These are phyloP conservation scores for Nitzschia putrida DNA, from an alignment of 108 stramenopile species.

Conservation along the genomic window DNA sequence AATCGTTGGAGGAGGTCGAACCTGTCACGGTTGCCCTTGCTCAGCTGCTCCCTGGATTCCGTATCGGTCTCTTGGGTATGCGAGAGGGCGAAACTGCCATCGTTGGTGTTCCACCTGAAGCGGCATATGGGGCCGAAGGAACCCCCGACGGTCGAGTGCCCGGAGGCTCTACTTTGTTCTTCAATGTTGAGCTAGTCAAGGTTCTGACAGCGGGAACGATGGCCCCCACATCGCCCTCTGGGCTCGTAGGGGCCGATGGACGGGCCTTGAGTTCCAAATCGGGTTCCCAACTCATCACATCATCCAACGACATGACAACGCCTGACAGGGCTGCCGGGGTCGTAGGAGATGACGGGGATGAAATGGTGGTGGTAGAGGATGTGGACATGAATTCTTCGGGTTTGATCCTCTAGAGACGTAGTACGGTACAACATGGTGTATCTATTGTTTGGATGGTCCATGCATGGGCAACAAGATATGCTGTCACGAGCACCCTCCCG, in stretches of 20 bases:
- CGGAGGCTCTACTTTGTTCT: slow-evolving; percentile 81
- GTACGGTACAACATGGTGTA: too few species aligned
- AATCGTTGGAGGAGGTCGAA: slow-evolving; percentile 48
- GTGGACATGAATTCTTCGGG: too few species aligned
- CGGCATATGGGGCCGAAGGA: slow-evolving; percentile 75
- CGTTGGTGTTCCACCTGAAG: slow-evolving; percentile 81
- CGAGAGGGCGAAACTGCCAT: slow-evolving; percentile 87
- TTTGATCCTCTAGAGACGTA: too few species aligned
- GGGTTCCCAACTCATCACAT: too few species aligned
- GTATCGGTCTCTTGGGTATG: slow-evolving; percentile 74
- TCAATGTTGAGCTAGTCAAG: slow-evolving; percentile 84
- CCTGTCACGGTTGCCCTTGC: slow-evolving; percentile 73
- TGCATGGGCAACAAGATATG: too few species aligned
- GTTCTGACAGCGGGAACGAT: slow-evolving; percentile 74
- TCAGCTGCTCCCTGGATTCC: slow-evolving; percentile 78
- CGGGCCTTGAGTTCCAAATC: slow-evolving; percentile 5
- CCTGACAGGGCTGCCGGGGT: too few species aligned
- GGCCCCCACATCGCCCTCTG: slow-evolving; percentile 13
- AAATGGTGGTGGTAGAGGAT: too few species aligned
- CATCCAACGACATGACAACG: too few species aligned
- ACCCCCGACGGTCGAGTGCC: slow-evolving; percentile 85
- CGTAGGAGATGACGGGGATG: too few species aligned
- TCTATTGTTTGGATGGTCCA: too few species aligned
- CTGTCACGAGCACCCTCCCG: too few species aligned
- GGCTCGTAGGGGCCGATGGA: slow-evolving; percentile 75